A percentile compares a stretch with the other conserved stretches of the same genome.
Evolutionary conservation across 306 rosid genomes (phyloP).

Genomic region (Glycyrrhiza uralensis): DNA sequence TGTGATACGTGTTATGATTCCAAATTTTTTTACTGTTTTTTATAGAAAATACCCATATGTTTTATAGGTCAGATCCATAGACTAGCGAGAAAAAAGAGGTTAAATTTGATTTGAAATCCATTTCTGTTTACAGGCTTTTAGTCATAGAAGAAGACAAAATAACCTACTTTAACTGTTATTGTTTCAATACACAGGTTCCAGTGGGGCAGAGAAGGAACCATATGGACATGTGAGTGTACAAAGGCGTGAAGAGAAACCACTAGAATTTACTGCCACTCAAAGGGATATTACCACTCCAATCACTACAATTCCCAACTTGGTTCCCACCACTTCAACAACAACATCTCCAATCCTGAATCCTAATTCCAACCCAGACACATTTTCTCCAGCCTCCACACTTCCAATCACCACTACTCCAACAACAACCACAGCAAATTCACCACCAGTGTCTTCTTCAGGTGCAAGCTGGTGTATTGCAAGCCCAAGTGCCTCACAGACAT

Average conservation of each 20-base stretch:
- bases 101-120: neutral
- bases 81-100: neutral
- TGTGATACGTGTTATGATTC: no score
- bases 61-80: no score
- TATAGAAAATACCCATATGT: no score
- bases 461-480: slow-evolving; percentile 79
- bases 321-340: slow-evolving; percentile 45
- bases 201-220: slow-evolving; percentile 28
- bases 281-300: slow-evolving; percentile 78
- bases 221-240: slow-evolving; percentile 21
- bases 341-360: slow-evolving; percentile 52
- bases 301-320: slow-evolving; percentile 63
- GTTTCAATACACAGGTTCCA: slow-evolving; percentile 46
- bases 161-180: neutral
- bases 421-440: slow-evolving; percentile 25
- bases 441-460: slow-evolving; percentile 36
- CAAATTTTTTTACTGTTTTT: no score
- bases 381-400: slow-evolving; percentile 44
- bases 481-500: slow-evolving; percentile 48
- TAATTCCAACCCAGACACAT: slow-evolving; percentile 55
- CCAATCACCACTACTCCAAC: slow-evolving; percentile 38
- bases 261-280: slow-evolving; percentile 27
- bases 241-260: slow-evolving; percentile 21
- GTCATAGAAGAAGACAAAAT: neutral
- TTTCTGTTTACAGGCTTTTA: slow-evolving; percentile 18